These are phyloP conservation scores for Syzygium grande DNA, from an alignment of 345 rosid species.

Conservation along the genomic window DNA sequence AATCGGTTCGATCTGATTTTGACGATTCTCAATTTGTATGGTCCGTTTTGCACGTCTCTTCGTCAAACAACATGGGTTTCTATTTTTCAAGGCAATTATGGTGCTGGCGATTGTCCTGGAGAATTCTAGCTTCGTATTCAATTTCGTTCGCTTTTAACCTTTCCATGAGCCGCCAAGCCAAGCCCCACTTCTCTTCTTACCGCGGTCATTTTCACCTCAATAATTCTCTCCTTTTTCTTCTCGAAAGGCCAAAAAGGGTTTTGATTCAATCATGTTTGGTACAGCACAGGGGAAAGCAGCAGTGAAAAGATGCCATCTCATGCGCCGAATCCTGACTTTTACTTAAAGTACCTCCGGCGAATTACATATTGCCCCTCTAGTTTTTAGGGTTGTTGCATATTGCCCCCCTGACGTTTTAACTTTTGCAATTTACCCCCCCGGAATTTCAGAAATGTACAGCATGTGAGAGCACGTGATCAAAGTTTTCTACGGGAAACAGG, in stretches of 20 bases:
- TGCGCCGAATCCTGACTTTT: too few species aligned
- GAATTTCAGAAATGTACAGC: not conserved
- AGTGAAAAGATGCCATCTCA: not conserved
- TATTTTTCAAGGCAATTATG: not conserved
- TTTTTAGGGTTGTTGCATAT: not conserved
- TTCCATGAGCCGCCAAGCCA: not conserved
- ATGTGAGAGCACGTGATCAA: not conserved
- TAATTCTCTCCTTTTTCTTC: not conserved
- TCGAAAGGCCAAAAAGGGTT: not conserved
- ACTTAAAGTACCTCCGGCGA: not conserved
- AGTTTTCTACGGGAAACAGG: not conserved
- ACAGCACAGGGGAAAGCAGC: not conserved
- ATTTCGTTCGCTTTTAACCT: not conserved
- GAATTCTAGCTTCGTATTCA: not conserved
- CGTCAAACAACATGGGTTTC: not conserved
- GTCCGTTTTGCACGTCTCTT: too few species aligned
- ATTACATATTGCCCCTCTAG: not conserved
- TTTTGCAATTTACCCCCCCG: not conserved
- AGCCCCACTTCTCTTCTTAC: not conserved
- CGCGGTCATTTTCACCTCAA: not conserved
- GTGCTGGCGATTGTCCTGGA: not conserved
- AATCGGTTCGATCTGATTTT: too few species aligned
- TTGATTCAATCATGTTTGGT: not conserved
- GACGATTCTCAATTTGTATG: too few species aligned
- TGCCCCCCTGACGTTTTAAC: not conserved